Base-by-base conservation (phyloP, 495 filamentous ascomycete species). In the Melanomma pulvis-pyrius region DNA sequence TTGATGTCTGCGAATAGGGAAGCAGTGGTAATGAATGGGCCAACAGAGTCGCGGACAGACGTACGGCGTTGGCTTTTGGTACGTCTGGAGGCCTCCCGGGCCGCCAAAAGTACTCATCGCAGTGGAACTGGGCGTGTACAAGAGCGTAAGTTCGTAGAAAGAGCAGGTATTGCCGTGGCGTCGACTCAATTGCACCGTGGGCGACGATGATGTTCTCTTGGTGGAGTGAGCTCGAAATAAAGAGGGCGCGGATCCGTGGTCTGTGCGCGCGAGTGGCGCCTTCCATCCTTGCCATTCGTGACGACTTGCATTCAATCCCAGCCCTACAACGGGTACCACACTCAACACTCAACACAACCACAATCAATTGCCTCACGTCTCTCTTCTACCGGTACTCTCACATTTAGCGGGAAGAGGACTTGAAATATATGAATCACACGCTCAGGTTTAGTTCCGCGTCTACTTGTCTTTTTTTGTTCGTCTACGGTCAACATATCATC, bases 51-150 rank as follows among this genome's bases (percentile, higher is more conserved):
- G 34, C n/a, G 25, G 49, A 25, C 36, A 44, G 39, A 84, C 90
- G 80, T 80, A 93, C 87, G 92, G 92, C 17, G 81, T 82, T 36
- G 92, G 92, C 74, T 92, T 96, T 54, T 77, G 76, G 64, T 87
- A 83, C 24, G 84, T 82, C 48, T 87, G 83, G 36, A 86, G 82
- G 64, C 87, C 84, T 61, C 92, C 92, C 6, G 92, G 92, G 56
- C 84, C 83, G 70, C 92, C 92, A 76, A 94, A 96, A 15, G 73
- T 46, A 48, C 70, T 72, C 70, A 72, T 72, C 13, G 21, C 61
- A 28, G 29, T 49, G 6, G 4, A 12, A 22, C 13, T 3, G 12
- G 17, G 2, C 26, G 25, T 12, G 29, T 29, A 32, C 25, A 8
- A 36, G 59, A 50, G 4, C 9, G 32, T 13, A 15, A 61, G 26